Percentiles rank a stretch among this genome's conserved stretches.
Conservation (phyloP, 768 basidiomycete species). For the Hypholoma sublateritium region DNA sequence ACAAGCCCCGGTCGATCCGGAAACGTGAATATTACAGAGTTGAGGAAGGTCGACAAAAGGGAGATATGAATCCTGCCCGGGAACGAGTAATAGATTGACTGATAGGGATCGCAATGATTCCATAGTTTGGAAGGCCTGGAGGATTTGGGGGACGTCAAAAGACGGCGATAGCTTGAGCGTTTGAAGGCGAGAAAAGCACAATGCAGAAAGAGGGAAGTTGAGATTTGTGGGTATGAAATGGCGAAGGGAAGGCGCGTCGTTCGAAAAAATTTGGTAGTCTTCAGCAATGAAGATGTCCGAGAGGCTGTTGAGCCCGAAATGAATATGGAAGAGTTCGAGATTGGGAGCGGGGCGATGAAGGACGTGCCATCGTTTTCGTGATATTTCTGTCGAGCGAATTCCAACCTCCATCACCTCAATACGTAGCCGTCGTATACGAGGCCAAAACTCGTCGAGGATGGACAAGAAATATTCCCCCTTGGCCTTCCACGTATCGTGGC, state of each 20-base stretch:
- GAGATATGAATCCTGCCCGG: not conserved
- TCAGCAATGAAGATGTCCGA: not conserved
- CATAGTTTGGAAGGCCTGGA: not conserved
- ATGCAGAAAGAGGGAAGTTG: not conserved
- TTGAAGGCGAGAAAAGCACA: not conserved
- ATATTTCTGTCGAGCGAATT: not conserved
- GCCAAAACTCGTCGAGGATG: conserved; percentile 1
- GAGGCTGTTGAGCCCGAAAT: conserved; percentile 4
- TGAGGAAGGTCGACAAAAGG: not conserved
- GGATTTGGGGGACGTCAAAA: not conserved
- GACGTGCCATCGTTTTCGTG: conserved; percentile 3
- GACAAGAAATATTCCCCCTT: conserved; percentile 2
- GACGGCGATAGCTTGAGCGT: not conserved
- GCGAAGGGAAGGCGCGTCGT: conserved; percentile 1
- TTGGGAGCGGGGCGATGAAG: conserved; percentile 3
- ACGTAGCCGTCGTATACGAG: not conserved
- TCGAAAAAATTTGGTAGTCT: conserved; percentile 1
- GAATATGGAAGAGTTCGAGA: conserved; percentile 3
- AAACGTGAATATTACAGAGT: not conserved
- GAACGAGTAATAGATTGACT: not conserved
- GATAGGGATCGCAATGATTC: not conserved
- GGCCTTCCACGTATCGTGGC: not conserved
- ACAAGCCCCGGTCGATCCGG: not conserved
- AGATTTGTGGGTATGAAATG: not conserved
- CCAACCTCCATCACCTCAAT: conserved; percentile 5